These are phyloP conservation scores for Cantharellus cinnabarinus DNA, from an alignment of 768 basidiomycete species.

Conservation along the genomic window DNA sequence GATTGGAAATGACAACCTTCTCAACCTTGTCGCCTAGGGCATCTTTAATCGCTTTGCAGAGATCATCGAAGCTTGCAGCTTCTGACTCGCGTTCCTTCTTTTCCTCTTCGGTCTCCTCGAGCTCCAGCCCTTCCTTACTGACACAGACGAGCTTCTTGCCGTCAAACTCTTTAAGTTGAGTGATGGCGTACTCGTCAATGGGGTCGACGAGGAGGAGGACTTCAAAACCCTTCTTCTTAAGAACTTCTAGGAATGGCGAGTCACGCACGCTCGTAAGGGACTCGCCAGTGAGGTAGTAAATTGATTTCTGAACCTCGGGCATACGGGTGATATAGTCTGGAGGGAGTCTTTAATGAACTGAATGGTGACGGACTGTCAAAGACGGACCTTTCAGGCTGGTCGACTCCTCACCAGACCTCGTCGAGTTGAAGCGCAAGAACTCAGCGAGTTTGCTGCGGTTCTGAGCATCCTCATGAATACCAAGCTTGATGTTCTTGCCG, in stretches of 20 bases:
- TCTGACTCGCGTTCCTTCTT: slow-evolving; percentile 81
- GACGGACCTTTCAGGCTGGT: slow-evolving; percentile 76
- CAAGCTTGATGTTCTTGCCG: slow-evolving; percentile 98
- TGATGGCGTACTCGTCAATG: slow-evolving; percentile 96
- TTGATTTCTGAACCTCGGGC: slow-evolving; percentile 96
- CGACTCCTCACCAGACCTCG: slow-evolving; percentile 77
- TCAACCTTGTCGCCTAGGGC: slow-evolving; percentile 98
- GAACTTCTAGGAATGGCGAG: slow-evolving; percentile 96
- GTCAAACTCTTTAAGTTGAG: slow-evolving; percentile 98
- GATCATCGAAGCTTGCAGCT: slow-evolving; percentile 58
- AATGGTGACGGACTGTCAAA: slow-evolving; percentile 1
- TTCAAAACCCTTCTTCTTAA: slow-evolving; percentile 99
- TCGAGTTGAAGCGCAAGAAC: slow-evolving; percentile 96
- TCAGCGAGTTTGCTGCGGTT: slow-evolving; percentile 99
- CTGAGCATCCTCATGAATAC: slow-evolving; percentile 97
- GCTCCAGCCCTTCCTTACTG: slow-evolving; percentile 97
- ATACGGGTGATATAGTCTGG: slow-evolving; percentile 97
- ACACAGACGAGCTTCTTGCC: slow-evolving; percentile 95
- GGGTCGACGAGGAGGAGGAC: slow-evolving; percentile 95
- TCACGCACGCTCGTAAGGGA: slow-evolving; percentile 76
- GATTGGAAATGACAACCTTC: slow-evolving; percentile 96
- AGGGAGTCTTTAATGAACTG: slow-evolving; percentile 1
- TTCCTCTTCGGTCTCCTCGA: slow-evolving; percentile 97
- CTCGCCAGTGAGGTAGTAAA: slow-evolving; percentile 99
- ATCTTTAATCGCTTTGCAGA: slow-evolving; percentile 92